These are phyloP conservation scores for Dalbergia cochinchinensis DNA, from an alignment of 306 rosid genomes.

Conservation along the genomic window DNA sequence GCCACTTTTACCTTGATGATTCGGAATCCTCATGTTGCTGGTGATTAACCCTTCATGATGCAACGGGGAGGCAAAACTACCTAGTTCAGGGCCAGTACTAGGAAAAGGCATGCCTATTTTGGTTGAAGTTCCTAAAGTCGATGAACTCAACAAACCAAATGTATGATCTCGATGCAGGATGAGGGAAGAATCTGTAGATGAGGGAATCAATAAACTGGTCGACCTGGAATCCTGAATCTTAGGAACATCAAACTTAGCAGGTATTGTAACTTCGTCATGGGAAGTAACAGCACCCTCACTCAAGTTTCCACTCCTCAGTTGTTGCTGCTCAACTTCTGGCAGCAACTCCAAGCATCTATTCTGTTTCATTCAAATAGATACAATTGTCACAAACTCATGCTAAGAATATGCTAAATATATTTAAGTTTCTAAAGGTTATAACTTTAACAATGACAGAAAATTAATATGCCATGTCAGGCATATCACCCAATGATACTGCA, in stretches of 20 bases:
- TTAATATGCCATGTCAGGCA: neutral
- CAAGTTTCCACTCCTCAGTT: constrained; percentile 70
- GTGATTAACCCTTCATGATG: constrained; percentile 50
- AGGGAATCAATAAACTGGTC: constrained; percentile 79
- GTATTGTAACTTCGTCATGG: constrained; percentile 57
- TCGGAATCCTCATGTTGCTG: constrained; percentile 52
- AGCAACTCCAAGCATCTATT: constrained; percentile 86
- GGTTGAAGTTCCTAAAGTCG: constrained; percentile 58
- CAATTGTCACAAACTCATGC: constrained; percentile 21
- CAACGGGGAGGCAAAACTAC: constrained; percentile 57
- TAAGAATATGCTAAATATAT: neutral
- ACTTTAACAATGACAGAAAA: neutral
- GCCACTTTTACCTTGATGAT: constrained; percentile 47
- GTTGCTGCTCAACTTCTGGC: constrained; percentile 79
- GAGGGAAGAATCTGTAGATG: constrained; percentile 53
- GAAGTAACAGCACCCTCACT: constrained; percentile 52
- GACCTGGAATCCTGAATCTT: constrained; percentile 57
- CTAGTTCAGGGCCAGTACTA: constrained; percentile 46
- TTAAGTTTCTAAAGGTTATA: neutral
- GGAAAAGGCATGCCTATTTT: constrained; percentile 60
- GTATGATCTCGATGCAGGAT: constrained; percentile 51
- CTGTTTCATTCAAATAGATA: constrained; percentile 62
- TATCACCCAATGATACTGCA: neutral
- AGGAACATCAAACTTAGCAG: constrained; percentile 59
- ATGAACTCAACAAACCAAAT: constrained; percentile 53